Evolutionary conservation across 192 early-diverging fungal species (phyloP), one percentile per base, ranked within the genome.

Genomic region (Thamnidium elegans): DNA sequence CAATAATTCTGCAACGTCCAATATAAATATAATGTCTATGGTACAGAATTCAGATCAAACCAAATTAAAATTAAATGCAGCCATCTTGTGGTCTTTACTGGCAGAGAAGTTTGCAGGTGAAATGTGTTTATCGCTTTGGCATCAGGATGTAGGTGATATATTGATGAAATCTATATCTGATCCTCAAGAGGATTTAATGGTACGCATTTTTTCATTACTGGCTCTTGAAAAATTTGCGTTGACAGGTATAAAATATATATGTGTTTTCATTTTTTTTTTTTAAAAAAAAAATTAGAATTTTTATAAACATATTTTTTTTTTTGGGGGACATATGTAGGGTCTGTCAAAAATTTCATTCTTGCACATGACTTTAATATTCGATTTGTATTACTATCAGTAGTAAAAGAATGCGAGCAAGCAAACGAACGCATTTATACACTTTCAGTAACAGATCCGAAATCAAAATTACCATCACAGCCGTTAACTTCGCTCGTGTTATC

Each of bases 181-280:
- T 50, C 26, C 30, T 7, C 65, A 77, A 8, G 68, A 72, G 5
- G 75, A 82, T 50, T 61, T 73, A 14, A 44, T 48, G n/a, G 81
- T 81, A 30, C 75, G 81, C 4, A 54, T 84, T 4, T 84, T 80
- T 69, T 71, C 80, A 10, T 70, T 84, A 26, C 67, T 84, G 21
- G 83, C 83, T 1, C 65, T 84, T 19, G 83, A 84, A 56, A 84
- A 84, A 60, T 84, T 84, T 51, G 73, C 76, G 50, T 59, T 84
- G 6, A 84, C 82, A 21, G 82, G 82, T 75, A 63, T 67, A 71
- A 23, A 77, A n/a, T 7, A 42, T 3, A 15, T 46, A 42, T 11
- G 2, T 46, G 11, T 20, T 9, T 34, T 19, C 8, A 43, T 36
- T 26, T 26, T 26, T 26, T 26, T 26, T 26, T 26, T 1, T 9